Base-by-base conservation (phyloP, 306 rosid genomes). In the Adenanthera pavonina region DNA sequence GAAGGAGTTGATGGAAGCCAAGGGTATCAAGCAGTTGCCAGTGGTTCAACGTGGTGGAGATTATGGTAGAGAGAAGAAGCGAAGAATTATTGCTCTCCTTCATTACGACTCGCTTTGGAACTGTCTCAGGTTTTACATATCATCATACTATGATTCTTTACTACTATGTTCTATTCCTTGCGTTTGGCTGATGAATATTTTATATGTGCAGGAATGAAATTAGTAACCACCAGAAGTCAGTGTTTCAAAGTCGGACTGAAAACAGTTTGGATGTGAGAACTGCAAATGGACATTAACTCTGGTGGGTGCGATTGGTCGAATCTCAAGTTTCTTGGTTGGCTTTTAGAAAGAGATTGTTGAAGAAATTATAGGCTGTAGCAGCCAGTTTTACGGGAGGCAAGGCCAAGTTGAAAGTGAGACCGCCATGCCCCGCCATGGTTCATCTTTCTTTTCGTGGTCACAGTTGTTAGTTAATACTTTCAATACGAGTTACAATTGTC, bases 1-100 rank as follows among this genome's bases (percentile, higher is more conserved):
- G 72, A 92, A 87, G 88, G 98, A 95, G 72, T 90, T 95, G 77
- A 95, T 95, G 98, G 99, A 95, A 84, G 99, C 99, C 71, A 93
- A 85, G 86, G 99, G 91, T 72, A 76, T 92, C 77, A 93, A 90
- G 82, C 99, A 95, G 86, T 88, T 95, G 72, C 99, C 99, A 0
- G 98, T 95, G 80, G 98, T 95, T 79, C 90, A 88, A 86, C 99
- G 85, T 15, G 74, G 89, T 57, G 85, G 85, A 68, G 88, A 74
- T 75, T 79, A 46, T n/a, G 40, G 38, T 12, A 87, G 84, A 75
- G 92, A 88, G 80, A 84, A 84, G 80, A 95, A 91, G 83, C 89
- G 84, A 77, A 92, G 89, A 90, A 82, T 89, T 36, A 88, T 88
- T 70, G 99, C 97, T 68, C 81, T 95, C 81, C 99, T 93, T 76